A percentile compares a stretch with the other conserved stretches of the same genome.
These are phyloP conservation scores for Carex pumila DNA, from an alignment of 176 grass and related monocot genomes.

Conservation along the genomic window DNA sequence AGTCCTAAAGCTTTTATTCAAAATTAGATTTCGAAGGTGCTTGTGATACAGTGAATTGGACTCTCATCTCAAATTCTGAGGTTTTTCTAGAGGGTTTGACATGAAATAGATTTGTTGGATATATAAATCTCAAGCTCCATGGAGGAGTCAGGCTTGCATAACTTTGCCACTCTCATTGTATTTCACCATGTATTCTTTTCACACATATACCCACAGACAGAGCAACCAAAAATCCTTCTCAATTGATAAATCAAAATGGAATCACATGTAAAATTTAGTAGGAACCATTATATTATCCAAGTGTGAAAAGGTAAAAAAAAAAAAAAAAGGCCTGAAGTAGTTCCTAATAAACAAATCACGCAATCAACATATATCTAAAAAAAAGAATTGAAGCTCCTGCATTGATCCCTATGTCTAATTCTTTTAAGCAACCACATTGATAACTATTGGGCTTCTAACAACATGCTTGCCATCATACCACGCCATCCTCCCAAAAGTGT, in stretches of 20 bases:
- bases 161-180: not conserved
- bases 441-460: slow-evolving; percentile 24
- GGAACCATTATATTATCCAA: not conserved
- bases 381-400: not conserved
- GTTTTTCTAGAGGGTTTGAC: not conserved
- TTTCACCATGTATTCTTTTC: not conserved
- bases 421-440: slow-evolving; percentile 22
- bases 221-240: not conserved
- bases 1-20: no score
- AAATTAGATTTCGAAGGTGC: not conserved
- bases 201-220: not conserved
- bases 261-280: not conserved
- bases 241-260: not conserved
- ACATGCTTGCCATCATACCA: slow-evolving; percentile 36
- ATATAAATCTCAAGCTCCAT: no score
- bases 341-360: not conserved
- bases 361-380: not conserved
- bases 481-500: slow-evolving; percentile 23
- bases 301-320: not conserved
- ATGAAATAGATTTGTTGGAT: not conserved
- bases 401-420: not conserved
- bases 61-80: not conserved
- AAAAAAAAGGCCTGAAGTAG: not conserved
- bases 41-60: not conserved
- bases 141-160: no score